Evolutionary conservation across 306 rosid species (phyloP).

Genomic region (Quercus alba): DNA sequence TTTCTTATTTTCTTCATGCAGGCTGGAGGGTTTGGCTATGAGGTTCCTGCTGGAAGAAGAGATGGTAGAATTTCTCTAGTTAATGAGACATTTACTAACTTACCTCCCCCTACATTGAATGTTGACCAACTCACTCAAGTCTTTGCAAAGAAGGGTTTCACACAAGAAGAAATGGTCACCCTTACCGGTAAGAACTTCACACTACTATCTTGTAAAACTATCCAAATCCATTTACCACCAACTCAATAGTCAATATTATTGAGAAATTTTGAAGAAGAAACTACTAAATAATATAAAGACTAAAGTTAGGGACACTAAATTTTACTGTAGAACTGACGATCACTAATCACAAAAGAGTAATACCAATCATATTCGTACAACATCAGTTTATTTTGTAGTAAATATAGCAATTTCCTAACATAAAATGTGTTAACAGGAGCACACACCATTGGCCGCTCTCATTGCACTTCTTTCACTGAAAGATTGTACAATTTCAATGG

Average conservation of each 20-base stretch:
- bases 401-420: not conserved
- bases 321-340: no score
- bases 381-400: no score
- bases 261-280: not conserved
- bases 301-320: no score
- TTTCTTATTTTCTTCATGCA: conserved; percentile 26
- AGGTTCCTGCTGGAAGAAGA: conserved; percentile 84
- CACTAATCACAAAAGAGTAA: no score
- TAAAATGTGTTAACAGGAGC: conserved; percentile 41
- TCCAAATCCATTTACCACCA: not conserved
- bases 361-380: no score
- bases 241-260: not conserved
- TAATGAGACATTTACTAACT: conserved; percentile 49
- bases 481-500: conserved; percentile 67
- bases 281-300: not conserved
- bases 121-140: conserved; percentile 55
- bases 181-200: conserved; percentile 50
- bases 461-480: conserved; percentile 48
- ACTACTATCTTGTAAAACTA: not conserved
- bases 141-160: conserved; percentile 59
- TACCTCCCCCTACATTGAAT: conserved; percentile 56
- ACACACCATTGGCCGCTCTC: conserved; percentile 75
- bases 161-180: conserved; percentile 79
- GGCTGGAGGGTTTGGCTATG: conserved; percentile 60
- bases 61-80: conserved; percentile 62